Conservation (phyloP, 2,329 filamentous ascomycete genomes). For the Alternaria postmessia region DNA sequence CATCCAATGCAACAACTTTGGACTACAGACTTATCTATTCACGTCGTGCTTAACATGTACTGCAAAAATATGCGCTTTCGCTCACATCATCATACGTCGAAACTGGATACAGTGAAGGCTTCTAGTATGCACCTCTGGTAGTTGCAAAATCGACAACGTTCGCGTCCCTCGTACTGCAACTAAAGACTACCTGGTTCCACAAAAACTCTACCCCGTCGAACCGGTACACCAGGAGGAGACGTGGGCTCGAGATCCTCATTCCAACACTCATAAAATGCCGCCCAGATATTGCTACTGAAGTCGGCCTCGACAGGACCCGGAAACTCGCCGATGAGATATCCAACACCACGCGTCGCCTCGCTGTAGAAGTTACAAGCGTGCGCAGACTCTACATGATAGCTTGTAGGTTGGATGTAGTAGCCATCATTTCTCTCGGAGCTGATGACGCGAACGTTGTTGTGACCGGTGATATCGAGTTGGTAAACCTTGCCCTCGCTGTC, state of each 20-base stretch:
- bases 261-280: conserved; percentile 20
- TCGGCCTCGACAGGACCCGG: conserved; percentile 4
- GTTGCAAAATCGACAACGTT: not conserved
- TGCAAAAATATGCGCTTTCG: not conserved
- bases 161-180: not conserved
- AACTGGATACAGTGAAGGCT: not conserved
- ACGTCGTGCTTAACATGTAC: not conserved
- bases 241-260: not conserved
- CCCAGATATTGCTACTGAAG: conserved; percentile 8
- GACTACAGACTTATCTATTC: not conserved
- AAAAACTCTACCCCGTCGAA: not conserved
- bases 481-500: conserved; percentile 7
- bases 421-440: not conserved
- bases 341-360: conserved; percentile 4
- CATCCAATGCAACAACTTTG: conserved; percentile 4
- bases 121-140: not conserved
- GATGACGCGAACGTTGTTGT: conserved; percentile 7
- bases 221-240: not conserved
- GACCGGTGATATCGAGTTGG: conserved; percentile 4
- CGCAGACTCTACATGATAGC: conserved; percentile 5
- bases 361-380: conserved; percentile 18
- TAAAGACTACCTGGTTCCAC: not conserved
- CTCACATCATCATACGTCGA: not conserved
- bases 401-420: conserved; percentile 9
- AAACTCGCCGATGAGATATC: conserved; percentile 15